Conservation (phyloP, 2,329 filamentous ascomycete species). For the Xylariales sp. region DNA sequence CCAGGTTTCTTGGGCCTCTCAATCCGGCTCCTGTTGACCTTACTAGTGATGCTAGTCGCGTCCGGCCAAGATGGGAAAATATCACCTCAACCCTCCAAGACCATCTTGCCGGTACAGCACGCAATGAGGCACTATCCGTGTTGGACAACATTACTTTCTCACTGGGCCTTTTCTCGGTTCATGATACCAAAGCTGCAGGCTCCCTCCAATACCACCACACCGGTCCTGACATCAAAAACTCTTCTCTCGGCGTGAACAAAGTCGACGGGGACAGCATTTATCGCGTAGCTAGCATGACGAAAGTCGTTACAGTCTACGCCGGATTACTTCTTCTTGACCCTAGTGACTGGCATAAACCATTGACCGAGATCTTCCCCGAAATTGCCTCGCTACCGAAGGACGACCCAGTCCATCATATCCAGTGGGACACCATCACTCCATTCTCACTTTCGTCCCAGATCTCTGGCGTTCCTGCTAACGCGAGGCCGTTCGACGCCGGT, state of each 20-base stretch:
- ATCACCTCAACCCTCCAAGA: constrained; percentile 45
- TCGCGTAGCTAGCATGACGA: constrained; percentile 55
- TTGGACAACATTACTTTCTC: constrained; percentile 55
- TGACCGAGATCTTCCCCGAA: constrained; percentile 49
- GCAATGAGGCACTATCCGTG: constrained; percentile 27
- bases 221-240: constrained; percentile 48
- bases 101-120: constrained; percentile 38
- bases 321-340: constrained; percentile 51
- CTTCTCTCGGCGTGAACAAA: constrained; percentile 49
- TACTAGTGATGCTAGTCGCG: constrained; percentile 48
- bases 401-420: constrained; percentile 40
- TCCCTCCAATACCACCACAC: constrained; percentile 53
- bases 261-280: constrained; percentile 58
- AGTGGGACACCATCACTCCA: constrained; percentile 52
- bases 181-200: constrained; percentile 48
- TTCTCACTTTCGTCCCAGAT: constrained; percentile 50
- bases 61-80: constrained; percentile 51
- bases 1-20: constrained; percentile 47
- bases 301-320: constrained; percentile 54
- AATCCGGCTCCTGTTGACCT: constrained; percentile 53
- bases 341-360: constrained; percentile 51
- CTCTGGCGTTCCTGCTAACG: constrained; percentile 46
- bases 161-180: constrained; percentile 53
- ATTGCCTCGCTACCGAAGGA: constrained; percentile 40
- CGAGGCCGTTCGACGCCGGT: constrained; percentile 37